Evolutionary conservation across 768 basidiomycete genomes (phyloP).

Genomic region (Mrakia frigida): DNA sequence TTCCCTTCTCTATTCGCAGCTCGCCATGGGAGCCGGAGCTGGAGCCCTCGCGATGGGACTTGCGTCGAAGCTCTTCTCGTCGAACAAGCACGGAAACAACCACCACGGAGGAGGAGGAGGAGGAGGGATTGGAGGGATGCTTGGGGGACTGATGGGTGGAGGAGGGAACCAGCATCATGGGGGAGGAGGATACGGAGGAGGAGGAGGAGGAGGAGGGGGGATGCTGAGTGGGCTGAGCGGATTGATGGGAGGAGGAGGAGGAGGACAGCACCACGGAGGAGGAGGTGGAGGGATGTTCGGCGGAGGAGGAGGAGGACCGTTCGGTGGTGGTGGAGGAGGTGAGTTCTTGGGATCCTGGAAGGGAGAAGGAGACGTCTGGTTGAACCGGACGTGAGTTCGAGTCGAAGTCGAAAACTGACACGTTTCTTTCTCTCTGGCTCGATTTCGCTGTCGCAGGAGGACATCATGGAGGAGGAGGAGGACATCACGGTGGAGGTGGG

Average conservation of each 20-base stretch:
- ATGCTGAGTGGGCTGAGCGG: neutral
- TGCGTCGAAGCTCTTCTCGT: neutral
- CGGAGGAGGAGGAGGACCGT: neutral
- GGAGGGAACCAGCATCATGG: slow-evolving; percentile 1
- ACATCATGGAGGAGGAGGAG: neutral
- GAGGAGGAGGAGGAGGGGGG: neutral
- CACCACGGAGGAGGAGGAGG: slow-evolving; percentile 1
- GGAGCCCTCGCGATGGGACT: slow-evolving; percentile 1
- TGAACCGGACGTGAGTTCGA: neutral
- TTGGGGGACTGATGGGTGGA: slow-evolving; percentile 7
- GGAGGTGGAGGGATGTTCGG: slow-evolving; percentile 1
- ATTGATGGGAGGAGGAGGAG: no score
- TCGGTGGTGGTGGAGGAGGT: neutral
- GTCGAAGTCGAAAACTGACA: neutral
- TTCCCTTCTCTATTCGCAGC: neutral
- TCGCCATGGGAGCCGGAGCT: neutral
- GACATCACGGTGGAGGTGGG: neutral
- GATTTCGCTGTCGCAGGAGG: neutral
- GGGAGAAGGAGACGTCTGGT: neutral
- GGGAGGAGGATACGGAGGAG: neutral
- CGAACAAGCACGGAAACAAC: slow-evolving; percentile 9
- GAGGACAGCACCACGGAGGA: neutral
- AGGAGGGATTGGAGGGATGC: neutral
- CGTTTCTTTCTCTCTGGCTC: neutral
- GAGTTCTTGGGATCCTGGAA: neutral